Conservation (phyloP, 163 green algal species). For the Prototheca stagnorum region DNA sequence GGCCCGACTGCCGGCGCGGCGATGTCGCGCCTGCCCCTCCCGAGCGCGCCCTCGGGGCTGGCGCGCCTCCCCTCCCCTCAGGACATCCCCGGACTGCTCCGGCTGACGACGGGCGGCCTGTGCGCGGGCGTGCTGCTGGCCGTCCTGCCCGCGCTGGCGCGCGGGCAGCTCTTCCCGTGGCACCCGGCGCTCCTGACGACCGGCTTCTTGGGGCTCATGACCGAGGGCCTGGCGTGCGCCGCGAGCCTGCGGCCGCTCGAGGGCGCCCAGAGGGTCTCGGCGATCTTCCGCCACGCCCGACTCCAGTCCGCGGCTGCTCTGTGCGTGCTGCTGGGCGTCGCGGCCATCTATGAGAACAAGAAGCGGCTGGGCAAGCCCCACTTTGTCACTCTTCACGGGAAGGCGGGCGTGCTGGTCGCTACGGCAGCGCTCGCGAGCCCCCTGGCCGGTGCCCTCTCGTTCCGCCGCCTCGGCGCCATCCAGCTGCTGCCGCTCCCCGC, state of each 20-base stretch:
- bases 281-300: constrained; percentile 17
- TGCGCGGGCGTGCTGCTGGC: background rate
- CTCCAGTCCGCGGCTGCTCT: constrained; percentile 8
- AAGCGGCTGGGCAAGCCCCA: constrained; percentile 27
- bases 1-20: too few relatives aligned
- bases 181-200: constrained; percentile 7
- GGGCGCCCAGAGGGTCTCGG: background rate
- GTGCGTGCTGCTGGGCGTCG: constrained; percentile 13
- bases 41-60: too few relatives aligned
- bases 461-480: constrained; percentile 27
- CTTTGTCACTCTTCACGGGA: constrained; percentile 31
- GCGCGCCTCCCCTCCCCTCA: too few relatives aligned
- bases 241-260: constrained; percentile 3
- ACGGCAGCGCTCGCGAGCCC: constrained; percentile 14
- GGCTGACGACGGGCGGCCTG: too few relatives aligned
- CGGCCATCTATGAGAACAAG: constrained; percentile 25
- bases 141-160: constrained; percentile 1
- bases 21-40: too few relatives aligned
- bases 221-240: constrained; percentile 13
- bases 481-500: constrained; percentile 19
- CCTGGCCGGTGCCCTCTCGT: constrained; percentile 25
- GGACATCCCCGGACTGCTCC: too few relatives aligned
- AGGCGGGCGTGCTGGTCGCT: constrained; percentile 26
- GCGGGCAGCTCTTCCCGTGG: constrained; percentile 7
- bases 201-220: constrained; percentile 13